Conservation (phyloP, 2,329 filamentous ascomycete genomes). For the Pseudogymnoascus sp. region DNA sequence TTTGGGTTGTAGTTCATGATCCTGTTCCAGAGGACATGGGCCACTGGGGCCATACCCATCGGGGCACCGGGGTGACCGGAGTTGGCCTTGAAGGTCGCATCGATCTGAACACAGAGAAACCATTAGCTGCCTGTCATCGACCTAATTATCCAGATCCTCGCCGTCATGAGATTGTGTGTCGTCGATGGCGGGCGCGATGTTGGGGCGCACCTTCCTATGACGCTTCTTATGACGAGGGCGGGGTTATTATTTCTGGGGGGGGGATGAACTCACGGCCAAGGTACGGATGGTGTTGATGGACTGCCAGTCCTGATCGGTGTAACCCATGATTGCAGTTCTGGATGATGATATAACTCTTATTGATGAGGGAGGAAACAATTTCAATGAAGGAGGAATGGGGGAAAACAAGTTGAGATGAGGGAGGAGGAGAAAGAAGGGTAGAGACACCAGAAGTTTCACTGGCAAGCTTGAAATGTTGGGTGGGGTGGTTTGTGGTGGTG, state of each 20-base stretch:
- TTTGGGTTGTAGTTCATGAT: conserved; percentile 99
- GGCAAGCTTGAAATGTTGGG: conserved; percentile 4
- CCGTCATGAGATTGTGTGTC: neutral
- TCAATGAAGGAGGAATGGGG: neutral
- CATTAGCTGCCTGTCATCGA: neutral
- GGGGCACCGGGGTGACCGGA: conserved; percentile 97
- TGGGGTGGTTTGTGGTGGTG: neutral
- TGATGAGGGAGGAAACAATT: neutral
- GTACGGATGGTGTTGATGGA: conserved; percentile 97
- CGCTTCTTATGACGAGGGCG: conserved; percentile 22
- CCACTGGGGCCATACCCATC: conserved; percentile 60
- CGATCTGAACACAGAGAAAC: conserved; percentile 55
- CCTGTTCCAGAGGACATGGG: conserved; percentile 97
- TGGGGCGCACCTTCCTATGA: conserved; percentile 5
- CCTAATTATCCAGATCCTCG: neutral
- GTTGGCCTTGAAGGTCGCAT: conserved; percentile 94
- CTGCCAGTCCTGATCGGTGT: conserved; percentile 77
- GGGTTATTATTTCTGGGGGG: conserved; percentile 27
- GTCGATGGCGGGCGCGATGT: neutral
- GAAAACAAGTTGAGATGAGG: neutral
- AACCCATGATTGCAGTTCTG: conserved; percentile 61
- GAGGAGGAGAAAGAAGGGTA: neutral
- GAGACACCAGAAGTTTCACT: conserved; percentile 2
- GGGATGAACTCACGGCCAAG: conserved; percentile 67
- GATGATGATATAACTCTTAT: neutral